A percentile compares a stretch with the other conserved stretches of the same genome.
phyloP scores from a whole-genome alignment of 1,139 yeast genomes.

The Debaryomycetaceae sp. region DNA sequence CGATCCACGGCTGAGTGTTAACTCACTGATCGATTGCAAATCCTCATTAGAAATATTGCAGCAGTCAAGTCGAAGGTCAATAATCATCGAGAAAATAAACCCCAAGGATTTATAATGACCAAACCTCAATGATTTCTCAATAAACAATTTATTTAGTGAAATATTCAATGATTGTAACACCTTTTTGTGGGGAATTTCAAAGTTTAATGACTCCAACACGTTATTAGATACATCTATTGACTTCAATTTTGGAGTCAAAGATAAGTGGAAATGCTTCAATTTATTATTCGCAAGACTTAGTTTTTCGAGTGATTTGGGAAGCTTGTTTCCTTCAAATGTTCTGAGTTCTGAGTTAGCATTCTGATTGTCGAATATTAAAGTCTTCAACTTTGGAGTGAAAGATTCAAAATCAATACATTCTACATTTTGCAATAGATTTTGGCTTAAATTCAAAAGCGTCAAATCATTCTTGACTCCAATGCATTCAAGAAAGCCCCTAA shows the following conservation, averaged over 20 bases:
- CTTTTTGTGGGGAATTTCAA: too few species aligned
- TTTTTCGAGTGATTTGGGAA: constrained; percentile 5
- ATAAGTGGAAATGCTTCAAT: constrained; percentile 4
- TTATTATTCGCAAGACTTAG: constrained; percentile 8
- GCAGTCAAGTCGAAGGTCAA: constrained; percentile 10
- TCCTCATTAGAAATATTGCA: constrained; percentile 12
- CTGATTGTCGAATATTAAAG: constrained; percentile 9
- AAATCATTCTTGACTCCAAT: too few species aligned
- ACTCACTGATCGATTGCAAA: constrained; percentile 8
- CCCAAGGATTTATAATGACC: constrained; percentile 7
- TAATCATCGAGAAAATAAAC: constrained; percentile 8
- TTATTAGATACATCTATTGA: constrained; percentile 9
- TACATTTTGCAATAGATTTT: constrained; percentile 8
- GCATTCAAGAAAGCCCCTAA: too few species aligned
- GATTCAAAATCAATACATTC: constrained; percentile 4
- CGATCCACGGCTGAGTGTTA: constrained; percentile 5
- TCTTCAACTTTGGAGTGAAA: constrained; percentile 6
- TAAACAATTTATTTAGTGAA: constrained; percentile 9
- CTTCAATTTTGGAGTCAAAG: constrained; percentile 1
- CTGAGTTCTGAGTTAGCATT: constrained; percentile 6
- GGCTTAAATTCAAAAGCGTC: constrained; percentile 6
- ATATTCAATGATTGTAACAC: constrained; percentile 7
- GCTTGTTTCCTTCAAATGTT: constrained; percentile 4
- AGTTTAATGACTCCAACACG: neutral
- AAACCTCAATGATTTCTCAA: constrained; percentile 8